A percentile compares a stretch with the other conserved stretches of the same genome.
Conservation (phyloP, 2,329 filamentous ascomycete genomes). For the Aspergillus udagawae region DNA sequence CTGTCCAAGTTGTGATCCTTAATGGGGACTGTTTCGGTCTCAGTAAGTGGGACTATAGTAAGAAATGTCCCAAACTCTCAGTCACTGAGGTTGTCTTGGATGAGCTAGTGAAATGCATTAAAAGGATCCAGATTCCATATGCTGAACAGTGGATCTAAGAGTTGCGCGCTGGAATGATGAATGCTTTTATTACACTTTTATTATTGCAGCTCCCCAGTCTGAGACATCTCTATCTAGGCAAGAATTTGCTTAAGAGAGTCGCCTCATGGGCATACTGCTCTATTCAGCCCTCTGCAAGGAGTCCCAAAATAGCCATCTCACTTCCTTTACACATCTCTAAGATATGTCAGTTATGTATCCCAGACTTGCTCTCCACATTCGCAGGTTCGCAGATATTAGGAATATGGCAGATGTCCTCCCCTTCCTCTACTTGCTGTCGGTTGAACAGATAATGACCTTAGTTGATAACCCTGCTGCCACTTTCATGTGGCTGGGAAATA, state of each 20-base stretch:
- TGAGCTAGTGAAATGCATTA: slow-evolving; percentile 1
- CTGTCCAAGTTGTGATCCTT: slow-evolving; percentile 11
- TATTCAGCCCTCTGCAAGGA: slow-evolving; percentile 7
- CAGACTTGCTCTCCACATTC: background rate
- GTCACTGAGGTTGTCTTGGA: slow-evolving; percentile 5
- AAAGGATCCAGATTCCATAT: background rate
- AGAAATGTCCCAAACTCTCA: background rate
- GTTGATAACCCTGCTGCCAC: slow-evolving; percentile 15
- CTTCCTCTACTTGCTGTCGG: slow-evolving; percentile 16
- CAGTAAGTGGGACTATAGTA: accelerated
- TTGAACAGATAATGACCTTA: slow-evolving; percentile 10
- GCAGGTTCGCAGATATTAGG: background rate
- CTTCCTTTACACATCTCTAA: slow-evolving; percentile 5
- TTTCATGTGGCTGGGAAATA: slow-evolving; percentile 13
- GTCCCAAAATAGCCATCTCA: background rate
- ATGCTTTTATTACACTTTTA: slow-evolving; percentile 9
- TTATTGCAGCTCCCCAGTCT: slow-evolving; percentile 14
- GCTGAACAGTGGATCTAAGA: slow-evolving; percentile 2
- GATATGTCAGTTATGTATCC: background rate
- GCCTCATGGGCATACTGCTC: slow-evolving; percentile 12
- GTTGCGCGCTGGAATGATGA: slow-evolving; percentile 1
- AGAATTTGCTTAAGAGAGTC: slow-evolving; percentile 4
- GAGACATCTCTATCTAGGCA: slow-evolving; percentile 9
- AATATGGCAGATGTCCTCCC: slow-evolving; percentile 15
- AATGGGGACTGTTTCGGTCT: background rate